phyloP scores from a whole-genome alignment of 768 basidiomycete genomes.

The Kwoniella europaea region DNA sequence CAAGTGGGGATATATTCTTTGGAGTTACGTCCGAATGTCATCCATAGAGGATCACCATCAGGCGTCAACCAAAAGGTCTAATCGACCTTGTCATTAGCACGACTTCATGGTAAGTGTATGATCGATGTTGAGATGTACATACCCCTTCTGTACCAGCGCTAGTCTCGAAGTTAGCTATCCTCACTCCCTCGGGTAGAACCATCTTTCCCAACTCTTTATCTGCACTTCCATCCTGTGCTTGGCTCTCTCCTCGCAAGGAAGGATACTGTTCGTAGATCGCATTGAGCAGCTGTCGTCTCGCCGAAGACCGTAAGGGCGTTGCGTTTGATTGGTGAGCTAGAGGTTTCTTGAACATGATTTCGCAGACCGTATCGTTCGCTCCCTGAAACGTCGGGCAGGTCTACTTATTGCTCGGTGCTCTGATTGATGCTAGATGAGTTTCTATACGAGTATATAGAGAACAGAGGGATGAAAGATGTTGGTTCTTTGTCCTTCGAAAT shows the following conservation, averaged over 20 bases:
- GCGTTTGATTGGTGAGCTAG: slow-evolving; percentile 50
- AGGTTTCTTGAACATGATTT: slow-evolving; percentile 53
- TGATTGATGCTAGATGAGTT: too few species aligned
- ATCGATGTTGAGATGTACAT: slow-evolving; percentile 15
- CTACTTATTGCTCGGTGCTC: too few species aligned
- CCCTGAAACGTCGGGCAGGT: too few species aligned
- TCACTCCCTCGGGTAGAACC: slow-evolving; percentile 51
- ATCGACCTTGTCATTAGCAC: neutral
- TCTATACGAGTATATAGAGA: too few species aligned
- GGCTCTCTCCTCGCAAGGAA: neutral
- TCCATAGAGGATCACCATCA: slow-evolving; percentile 53
- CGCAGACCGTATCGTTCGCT: too few species aligned
- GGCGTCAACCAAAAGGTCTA: slow-evolving; percentile 41
- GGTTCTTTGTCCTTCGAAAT: too few species aligned
- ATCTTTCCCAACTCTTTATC: slow-evolving; percentile 45
- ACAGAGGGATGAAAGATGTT: too few species aligned
- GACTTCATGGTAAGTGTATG: neutral
- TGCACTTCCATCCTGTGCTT: slow-evolving; percentile 1
- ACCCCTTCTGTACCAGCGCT: slow-evolving; percentile 50
- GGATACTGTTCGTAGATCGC: slow-evolving; percentile 49
- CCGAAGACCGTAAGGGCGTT: slow-evolving; percentile 52
- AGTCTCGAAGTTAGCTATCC: slow-evolving; percentile 43
- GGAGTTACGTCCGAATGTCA: slow-evolving; percentile 51
- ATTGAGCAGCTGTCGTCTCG: slow-evolving; percentile 45
- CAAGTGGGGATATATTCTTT: slow-evolving; percentile 54